Base-by-base conservation (phyloP, 129 eudicot genomes). In the Flaveria bidentis region DNA sequence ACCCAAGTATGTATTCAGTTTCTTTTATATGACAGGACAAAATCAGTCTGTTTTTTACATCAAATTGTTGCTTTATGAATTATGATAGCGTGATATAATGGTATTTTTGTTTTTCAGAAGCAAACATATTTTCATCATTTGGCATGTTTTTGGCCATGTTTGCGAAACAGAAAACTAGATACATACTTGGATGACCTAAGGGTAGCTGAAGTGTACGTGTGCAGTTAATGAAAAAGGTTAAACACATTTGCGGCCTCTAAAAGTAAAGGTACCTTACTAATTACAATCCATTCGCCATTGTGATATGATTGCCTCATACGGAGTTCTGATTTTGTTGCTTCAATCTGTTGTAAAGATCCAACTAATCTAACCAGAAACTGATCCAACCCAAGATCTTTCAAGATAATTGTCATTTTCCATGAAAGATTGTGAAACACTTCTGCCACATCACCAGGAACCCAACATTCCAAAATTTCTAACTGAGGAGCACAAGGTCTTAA, bases 401-500 rank as follows among this genome's bases (percentile, higher is more conserved):
- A 72, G 46, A 92, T 76, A n/a, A 77, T 82, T 15, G 90, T 90
- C 84, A 79, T 75, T 76, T 86, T 89, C 96, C 98, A 87, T 2
- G 89, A 83, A 55, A 82, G 81, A 76, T 82, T 80, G 26, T 88
- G 82, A 61, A 93, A 85, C 47, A 88, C 92, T 88, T 92, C 96
- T 9, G 88, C 85, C 69, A 88, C 88, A 69, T 90, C 90, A 71
- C 95, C 98, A 67, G 86, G 66, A 72, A 51, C 58, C 87, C 85
- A 90, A 76, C 15, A 20, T 23, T 82, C 89, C 0, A 63, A 20
- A 30, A 74, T 60, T 79, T 86, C 78, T 57, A 86, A 50, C 12
- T 28, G 39, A 66, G 92, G 92, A 55, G 96, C 88, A 75, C 81
- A 82, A 9, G 91, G 98, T 80, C 98, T 86, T n/a, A 93, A 66